phyloP scores from a whole-genome alignment of 352 stramenopile species.

The Pythium periplocum region DNA sequence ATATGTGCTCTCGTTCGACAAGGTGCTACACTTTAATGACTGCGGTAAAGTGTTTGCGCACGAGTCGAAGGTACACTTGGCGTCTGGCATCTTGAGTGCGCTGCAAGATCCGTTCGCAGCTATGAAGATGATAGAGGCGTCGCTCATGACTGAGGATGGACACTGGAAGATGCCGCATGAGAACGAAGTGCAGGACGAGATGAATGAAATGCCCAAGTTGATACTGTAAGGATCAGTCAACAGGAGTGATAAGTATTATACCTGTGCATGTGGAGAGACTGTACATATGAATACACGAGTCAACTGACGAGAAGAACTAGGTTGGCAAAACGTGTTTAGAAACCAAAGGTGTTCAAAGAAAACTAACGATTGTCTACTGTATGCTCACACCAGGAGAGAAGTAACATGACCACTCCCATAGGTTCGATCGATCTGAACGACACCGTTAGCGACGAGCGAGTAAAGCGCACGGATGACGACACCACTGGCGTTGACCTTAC shows the following conservation, averaged over 20 bases:
- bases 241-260: no score
- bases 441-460: constrained; percentile 47
- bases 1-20: constrained; percentile 24
- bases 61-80: constrained; percentile 41
- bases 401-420: constrained; percentile 52
- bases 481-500: constrained; percentile 27
- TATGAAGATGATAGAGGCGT: constrained; percentile 43
- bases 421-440: constrained; percentile 61
- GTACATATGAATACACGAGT: no score
- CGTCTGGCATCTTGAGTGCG: constrained; percentile 31
- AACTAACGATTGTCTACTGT: not conserved
- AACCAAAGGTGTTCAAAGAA: no score
- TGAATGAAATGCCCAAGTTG: constrained; percentile 13
- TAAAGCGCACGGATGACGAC: constrained; percentile 51
- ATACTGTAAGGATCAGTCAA: constrained; percentile 3
- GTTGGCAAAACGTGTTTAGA: no score
- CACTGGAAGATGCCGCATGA: constrained; percentile 11
- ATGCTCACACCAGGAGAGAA: constrained; percentile 38
- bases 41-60: constrained; percentile 18
- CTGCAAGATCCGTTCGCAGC: constrained; percentile 47
- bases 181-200: constrained; percentile 13
- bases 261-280: no score
- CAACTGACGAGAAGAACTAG: no score
- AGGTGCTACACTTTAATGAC: constrained; percentile 32
- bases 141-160: constrained; percentile 26